Evolutionary conservation across 306 rosid genomes (phyloP), one percentile per base, ranked within the genome.

Genomic region (Gillenia trifoliata): DNA sequence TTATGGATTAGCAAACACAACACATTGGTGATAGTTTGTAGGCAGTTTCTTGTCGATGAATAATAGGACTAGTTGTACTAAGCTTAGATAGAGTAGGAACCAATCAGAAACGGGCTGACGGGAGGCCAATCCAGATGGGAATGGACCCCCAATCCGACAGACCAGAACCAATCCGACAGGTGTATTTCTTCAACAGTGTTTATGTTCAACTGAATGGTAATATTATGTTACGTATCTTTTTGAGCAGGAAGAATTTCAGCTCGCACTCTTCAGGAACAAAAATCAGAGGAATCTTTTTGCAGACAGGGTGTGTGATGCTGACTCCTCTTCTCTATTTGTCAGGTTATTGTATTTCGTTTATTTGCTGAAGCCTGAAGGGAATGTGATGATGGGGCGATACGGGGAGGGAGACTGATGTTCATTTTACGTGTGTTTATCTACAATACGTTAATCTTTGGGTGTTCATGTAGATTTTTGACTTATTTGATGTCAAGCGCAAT

Each of bases 241-340:
- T 64, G 8, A 19, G 26, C 88, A 92, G 98, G 97, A 94, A 87
- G 98, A 94, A 86, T 90, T 94, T 71, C 98, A 88, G 87, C 87
- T 94, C 20, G 97, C 98, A 1, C 88, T 94, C 22, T 94, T 94
- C 84, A 79, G 76, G 78, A 90, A 94, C 67, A 80, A 76, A 74
- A 82, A 90, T 69, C 80, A 34, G 78, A 87, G 75, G 36, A 91
- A 87, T 81, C 88, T 94, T 68, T 94, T 94, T 63, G 92, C 98
- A 0, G 96, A 92, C 79, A 81, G 98, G 87, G 98, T 92, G 16
- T 57, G 88, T 80, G 6, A 83, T 75, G 57, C 78, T 57, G 29
- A 31, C 60, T 71, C n/a, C 29, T 13, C 63, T 71, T 57, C 38
- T 34, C 8, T 16, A 5, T 56, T 71, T 38, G 6, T 16, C 1